A percentile compares a stretch with the other conserved stretches of the same genome.
These are phyloP conservation scores for Citropsis articulata DNA, from an alignment of 345 rosid genomes.

Conservation along the genomic window DNA sequence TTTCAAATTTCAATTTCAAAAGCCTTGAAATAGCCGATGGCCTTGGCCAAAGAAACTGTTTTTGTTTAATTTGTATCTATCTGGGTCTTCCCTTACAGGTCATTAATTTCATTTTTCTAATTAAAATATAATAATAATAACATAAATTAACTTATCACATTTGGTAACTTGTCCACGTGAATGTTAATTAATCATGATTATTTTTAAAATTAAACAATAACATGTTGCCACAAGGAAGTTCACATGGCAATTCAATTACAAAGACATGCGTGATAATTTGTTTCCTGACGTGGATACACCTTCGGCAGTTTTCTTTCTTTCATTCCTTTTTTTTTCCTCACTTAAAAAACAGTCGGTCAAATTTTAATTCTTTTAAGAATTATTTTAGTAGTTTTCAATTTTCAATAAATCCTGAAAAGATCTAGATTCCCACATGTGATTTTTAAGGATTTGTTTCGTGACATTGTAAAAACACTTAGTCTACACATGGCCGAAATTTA, in stretches of 20 bases:
- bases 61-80: not conserved
- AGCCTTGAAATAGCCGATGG: not conserved
- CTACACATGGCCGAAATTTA: too few relatives aligned
- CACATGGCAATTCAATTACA: not conserved
- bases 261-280: not conserved
- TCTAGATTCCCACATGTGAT: not conserved
- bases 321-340: too few relatives aligned
- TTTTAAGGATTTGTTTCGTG: not conserved
- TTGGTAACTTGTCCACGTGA: not conserved
- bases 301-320: not conserved
- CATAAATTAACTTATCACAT: not conserved
- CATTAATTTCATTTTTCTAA: not conserved
- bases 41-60: not conserved
- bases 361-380: not conserved
- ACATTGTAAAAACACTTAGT: not conserved
- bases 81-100: not conserved
- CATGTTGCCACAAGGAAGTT: not conserved
- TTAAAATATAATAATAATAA: not conserved
- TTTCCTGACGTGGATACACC: not conserved
- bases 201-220: not conserved
- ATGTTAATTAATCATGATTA: not conserved
- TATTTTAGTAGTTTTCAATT: not conserved
- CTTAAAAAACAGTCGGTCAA: too few relatives aligned
- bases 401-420: not conserved
- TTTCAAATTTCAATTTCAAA: slow-evolving; percentile 12